Base-by-base conservation (phyloP, 768 basidiomycete genomes). In the Mycena haematopus region DNA sequence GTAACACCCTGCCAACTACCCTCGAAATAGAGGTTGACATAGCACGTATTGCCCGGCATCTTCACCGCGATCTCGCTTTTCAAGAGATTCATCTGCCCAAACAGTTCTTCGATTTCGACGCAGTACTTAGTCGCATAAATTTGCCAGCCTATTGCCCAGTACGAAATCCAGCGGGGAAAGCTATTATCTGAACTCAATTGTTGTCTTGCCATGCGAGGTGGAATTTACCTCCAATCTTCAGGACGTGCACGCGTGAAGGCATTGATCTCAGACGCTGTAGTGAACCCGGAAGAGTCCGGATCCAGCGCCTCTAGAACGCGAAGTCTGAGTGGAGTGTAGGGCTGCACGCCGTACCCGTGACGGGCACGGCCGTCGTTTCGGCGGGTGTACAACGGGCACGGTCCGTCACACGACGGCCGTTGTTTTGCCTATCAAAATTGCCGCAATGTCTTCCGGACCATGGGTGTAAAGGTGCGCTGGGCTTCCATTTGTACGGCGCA, bases 41-140 rank as follows among this genome's bases (percentile, higher is more conserved):
- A 35, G 70, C 72, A 56, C 60, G 69, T 60, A 33, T 53, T 73
- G 68, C 52, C 58, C 11, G 58, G 51, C 29, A 52, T 52, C 31
- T 40, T 17, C 1, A 53, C 44, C 0, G 21, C 29, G 25, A 62
- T 52, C 58, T 59, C 22, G 5, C 17, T 2, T 25, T 31, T 19
- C 2, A 66, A 24, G 1, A 62, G 21, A 11, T 25, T 13, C 56
- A 66, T 66, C 27, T 66, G 50, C 4, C 38, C 40, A 15, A 52
- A 66, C 25, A 63, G 58, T 8, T 63, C 27, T 13, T 66, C 56
- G 29, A 66, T 66, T 45, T 66, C 51, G 9, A 31, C 50, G 38
- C 60, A 61, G 31, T 62, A 66, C 13, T 46, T 55, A 6, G 56
- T 66, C 0, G 65, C 65, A n/a, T 14, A 62, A 17, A 66, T 57